phyloP scores from a whole-genome alignment of 2,329 filamentous ascomycete species.

The Xylaria sp. region DNA sequence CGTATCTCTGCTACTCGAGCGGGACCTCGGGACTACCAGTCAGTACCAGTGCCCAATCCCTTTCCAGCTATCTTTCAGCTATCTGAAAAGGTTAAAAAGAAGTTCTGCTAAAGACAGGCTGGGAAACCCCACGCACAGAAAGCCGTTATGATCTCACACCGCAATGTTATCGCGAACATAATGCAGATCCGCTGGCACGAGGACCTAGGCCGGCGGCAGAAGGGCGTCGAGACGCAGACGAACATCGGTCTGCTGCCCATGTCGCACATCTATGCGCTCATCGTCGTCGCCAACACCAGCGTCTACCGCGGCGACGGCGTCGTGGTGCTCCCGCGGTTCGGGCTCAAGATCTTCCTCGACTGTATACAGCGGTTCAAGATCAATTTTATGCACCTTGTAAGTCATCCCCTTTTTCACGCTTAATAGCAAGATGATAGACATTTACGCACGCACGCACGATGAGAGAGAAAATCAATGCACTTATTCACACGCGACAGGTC shows the following conservation, averaged over 20 bases:
- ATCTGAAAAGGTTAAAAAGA: background rate
- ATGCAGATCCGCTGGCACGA: constrained; percentile 67
- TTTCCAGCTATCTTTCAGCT: background rate
- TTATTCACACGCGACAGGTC: constrained; percentile 60
- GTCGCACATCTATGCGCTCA: constrained; percentile 81
- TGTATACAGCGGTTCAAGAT: constrained; percentile 76
- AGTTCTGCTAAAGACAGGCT: background rate
- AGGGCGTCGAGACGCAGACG: constrained; percentile 51
- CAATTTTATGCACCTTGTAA: constrained; percentile 70
- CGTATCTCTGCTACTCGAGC: constrained; percentile 79
- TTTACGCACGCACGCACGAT: background rate
- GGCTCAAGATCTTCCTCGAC: constrained; percentile 69
- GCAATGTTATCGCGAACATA: constrained; percentile 78
- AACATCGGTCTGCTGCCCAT: constrained; percentile 75
- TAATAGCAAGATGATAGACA: too few species aligned
- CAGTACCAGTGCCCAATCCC: constrained; percentile 39
- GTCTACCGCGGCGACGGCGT: constrained; percentile 77
- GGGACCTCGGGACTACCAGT: constrained; percentile 79
- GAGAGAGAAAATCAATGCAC: background rate
- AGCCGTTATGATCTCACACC: constrained; percentile 82
- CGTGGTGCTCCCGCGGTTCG: constrained; percentile 78
- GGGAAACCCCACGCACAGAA: constrained; percentile 59
- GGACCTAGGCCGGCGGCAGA: constrained; percentile 46
- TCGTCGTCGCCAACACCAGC: constrained; percentile 73
- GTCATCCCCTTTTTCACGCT: background rate